Evolutionary conservation across 495 filamentous ascomycete species (phyloP), one percentile per base, ranked within the genome.

Genomic region (Penicillium longicatenatum): DNA sequence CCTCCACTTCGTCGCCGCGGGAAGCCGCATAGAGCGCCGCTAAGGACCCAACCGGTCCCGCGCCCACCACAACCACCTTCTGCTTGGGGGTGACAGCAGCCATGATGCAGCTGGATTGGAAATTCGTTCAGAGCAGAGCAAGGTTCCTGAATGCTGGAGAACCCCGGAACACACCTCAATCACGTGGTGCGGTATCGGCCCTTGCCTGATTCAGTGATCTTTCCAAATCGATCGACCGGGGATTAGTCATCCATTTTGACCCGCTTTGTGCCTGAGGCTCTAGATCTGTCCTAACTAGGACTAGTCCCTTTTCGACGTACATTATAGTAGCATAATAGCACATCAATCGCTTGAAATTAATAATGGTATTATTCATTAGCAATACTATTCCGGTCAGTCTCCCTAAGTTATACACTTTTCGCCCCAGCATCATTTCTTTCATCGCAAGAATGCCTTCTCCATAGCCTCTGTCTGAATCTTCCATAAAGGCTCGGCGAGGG

Each of bases 11-110:
- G 68, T 96, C 84, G 33, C 91, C 93, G 65, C 92, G 78, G 58
- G 86, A 81, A 2, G 92, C 93, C 50, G 94, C 93, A 75, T 98
- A 99, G 11, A 99, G 76, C 17, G 92, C 94, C 8, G 93, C 91
- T 24, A 99, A 79, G 9, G 93, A 89, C 4, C 94, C 94, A 14
- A 98, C 94, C 0, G 94, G 94, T 2, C 94, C 94, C 29, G 92
- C 94, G 30, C 94, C 94, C 26, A 97, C 84, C 26, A 98, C 82
- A 8, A 96, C 79, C 42, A 89, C 83, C 73, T 91, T 97, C 64
- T 93, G 83, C 52, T 63, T 69, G 35, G 61, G 57, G 35, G 60
- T 16, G 21, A 59, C 14, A 14, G 58, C 53, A 16, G 58, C 44
- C 65, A 66, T 64, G 31, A 55, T 53, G 29, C 43, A 50, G 29